phyloP scores from a whole-genome alignment of 805 yeast genomes.

The Wickerhamomyces pijperi region DNA sequence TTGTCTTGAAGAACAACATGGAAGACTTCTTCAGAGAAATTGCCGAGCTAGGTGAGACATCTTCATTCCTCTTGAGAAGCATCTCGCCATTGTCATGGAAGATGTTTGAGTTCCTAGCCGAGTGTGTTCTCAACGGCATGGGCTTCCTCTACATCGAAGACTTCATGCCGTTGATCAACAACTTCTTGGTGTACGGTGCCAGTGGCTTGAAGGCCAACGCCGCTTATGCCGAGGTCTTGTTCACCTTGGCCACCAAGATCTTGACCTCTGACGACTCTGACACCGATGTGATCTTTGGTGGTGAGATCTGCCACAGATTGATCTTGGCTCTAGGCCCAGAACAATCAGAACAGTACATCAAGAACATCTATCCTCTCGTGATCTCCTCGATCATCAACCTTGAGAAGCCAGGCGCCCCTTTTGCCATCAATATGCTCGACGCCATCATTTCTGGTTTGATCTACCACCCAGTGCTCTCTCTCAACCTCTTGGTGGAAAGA shows the following conservation, averaged over 20 bases:
- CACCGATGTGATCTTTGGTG: conserved; percentile 40
- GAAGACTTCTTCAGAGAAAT: conserved; percentile 70
- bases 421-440: conserved; percentile 41
- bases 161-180: conserved; percentile 59
- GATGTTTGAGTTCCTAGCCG: conserved; percentile 41
- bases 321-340: conserved; percentile 41
- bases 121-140: conserved; percentile 29
- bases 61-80: conserved; percentile 46
- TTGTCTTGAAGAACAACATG: conserved; percentile 52
- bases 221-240: conserved; percentile 35
- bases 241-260: conserved; percentile 36
- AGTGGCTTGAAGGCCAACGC: conserved; percentile 36
- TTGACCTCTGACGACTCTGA: conserved; percentile 36
- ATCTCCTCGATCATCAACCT: conserved; percentile 27
- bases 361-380: conserved; percentile 28
- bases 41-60: conserved; percentile 64
- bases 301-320: conserved; percentile 55
- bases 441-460: conserved; percentile 54
- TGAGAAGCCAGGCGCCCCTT: conserved; percentile 19
- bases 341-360: conserved; percentile 31
- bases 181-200: conserved; percentile 54
- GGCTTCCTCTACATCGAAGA: conserved; percentile 69
- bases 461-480: conserved; percentile 43
- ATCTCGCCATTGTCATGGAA: conserved; percentile 72
- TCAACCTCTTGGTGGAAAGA: conserved; percentile 36